Percentiles rank a stretch among this genome's conserved stretches.
phyloP scores from a whole-genome alignment of 2,329 filamentous ascomycete genomes.

The Hymenoscyphus occultus region DNA sequence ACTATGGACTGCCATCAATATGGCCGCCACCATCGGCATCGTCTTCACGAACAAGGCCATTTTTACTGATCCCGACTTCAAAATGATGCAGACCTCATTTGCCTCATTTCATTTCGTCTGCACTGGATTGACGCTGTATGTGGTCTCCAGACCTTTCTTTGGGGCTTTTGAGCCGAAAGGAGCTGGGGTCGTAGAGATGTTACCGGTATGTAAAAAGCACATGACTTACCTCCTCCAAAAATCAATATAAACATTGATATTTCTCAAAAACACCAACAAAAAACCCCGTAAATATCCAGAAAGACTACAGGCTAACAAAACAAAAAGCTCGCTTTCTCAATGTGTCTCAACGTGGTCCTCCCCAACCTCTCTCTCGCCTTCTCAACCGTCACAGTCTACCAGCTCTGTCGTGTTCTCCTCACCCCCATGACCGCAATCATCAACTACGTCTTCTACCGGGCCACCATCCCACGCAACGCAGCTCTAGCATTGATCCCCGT shows the following conservation, averaged over 20 bases:
- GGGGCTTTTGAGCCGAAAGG: constrained; percentile 30
- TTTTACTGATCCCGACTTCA: constrained; percentile 31
- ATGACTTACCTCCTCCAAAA: constrained; percentile 1
- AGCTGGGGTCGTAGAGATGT: constrained; percentile 29
- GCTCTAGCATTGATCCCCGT: constrained; percentile 33
- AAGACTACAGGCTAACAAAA: too few species aligned
- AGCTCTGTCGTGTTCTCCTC: constrained; percentile 33
- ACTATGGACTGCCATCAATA: constrained; percentile 26
- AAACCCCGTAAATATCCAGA: background rate
- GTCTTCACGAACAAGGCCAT: constrained; percentile 34
- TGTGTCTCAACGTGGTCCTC: constrained; percentile 33
- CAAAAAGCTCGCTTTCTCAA: constrained; percentile 27
- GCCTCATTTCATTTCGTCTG: constrained; percentile 31
- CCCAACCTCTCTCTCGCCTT: constrained; percentile 32
- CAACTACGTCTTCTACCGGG: constrained; percentile 31
- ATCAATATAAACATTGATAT: background rate
- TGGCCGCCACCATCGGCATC: constrained; percentile 31
- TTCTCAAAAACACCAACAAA: constrained; percentile 3
- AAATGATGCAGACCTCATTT: constrained; percentile 31
- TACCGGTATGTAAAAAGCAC: constrained; percentile 23
- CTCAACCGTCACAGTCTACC: constrained; percentile 33
- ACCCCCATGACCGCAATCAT: constrained; percentile 33
- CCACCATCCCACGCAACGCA: constrained; percentile 29
- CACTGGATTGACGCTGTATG: constrained; percentile 29
- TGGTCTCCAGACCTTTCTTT: constrained; percentile 26